These are phyloP conservation scores for Zancudomyces culisetae DNA, from an alignment of 371 early-diverging fungal species.

Conservation along the genomic window DNA sequence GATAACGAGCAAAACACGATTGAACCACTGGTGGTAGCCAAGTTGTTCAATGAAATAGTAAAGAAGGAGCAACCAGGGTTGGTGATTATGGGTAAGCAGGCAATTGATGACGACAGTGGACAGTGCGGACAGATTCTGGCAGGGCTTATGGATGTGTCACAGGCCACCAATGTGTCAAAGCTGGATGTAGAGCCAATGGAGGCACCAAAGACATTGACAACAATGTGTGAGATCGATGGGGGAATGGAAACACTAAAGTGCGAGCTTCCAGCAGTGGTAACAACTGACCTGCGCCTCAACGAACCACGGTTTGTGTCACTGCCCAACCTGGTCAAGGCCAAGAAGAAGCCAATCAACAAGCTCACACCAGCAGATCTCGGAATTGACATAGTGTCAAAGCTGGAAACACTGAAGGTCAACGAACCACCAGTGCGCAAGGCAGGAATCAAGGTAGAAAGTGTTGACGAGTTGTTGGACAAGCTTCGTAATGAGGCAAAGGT, in stretches of 20 bases:
- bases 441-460: conserved; percentile 80
- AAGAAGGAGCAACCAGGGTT: conserved; percentile 84
- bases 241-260: conserved; percentile 84
- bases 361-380: conserved; percentile 59
- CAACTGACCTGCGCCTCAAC: conserved; percentile 93
- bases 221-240: conserved; percentile 92
- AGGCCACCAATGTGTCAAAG: conserved; percentile 94
- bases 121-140: conserved; percentile 98
- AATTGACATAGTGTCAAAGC: conserved; percentile 64
- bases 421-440: conserved; percentile 91
- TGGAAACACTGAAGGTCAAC: conserved; percentile 67
- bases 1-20: conserved; percentile 42
- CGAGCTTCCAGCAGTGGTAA: conserved; percentile 76
- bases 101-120: conserved; percentile 92
- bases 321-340: conserved; percentile 79
- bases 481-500: conserved; percentile 55
- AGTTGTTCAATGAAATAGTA: conserved; percentile 66
- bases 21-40: conserved; percentile 80
- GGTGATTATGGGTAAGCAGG: conserved; percentile 94
- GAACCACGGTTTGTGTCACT: conserved; percentile 91
- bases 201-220: conserved; percentile 36
- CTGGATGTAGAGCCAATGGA: too few relatives aligned
- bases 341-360: conserved; percentile 88
- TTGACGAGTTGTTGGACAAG: conserved; percentile 83
- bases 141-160: conserved; percentile 84